Conservation (phyloP, 345 rosid species). For the Eucalyptus pauciflora region DNA sequence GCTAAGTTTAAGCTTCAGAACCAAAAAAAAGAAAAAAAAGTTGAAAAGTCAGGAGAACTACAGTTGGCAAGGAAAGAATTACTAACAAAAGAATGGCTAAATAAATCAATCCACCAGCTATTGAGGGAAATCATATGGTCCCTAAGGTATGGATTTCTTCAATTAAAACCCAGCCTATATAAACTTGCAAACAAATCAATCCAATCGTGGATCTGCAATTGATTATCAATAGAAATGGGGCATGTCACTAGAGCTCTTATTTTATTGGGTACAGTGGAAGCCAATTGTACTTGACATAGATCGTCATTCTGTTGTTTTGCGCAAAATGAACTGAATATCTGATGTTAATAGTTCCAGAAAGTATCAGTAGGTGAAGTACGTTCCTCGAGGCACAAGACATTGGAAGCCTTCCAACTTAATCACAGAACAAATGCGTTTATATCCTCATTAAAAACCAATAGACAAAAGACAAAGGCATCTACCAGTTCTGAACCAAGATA, state of each 20-base stretch:
- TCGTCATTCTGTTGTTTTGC: not conserved
- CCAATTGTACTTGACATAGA: not conserved
- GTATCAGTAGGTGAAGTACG: not conserved
- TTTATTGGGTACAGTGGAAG: not conserved
- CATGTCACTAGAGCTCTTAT: not conserved
- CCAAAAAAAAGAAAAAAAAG: too few species aligned
- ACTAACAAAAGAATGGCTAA: not conserved
- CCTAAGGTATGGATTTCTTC: not conserved
- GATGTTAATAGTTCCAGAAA: not conserved
- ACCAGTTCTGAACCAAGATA: not conserved
- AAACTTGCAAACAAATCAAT: not conserved
- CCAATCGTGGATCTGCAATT: not conserved
- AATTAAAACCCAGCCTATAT: not conserved
- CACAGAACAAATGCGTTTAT: fast-evolving
- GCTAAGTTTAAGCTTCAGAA: not conserved
- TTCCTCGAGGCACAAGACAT: not conserved
- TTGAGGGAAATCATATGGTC: not conserved
- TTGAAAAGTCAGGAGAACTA: not conserved
- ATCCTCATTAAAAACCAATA: not conserved
- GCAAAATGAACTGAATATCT: not conserved
- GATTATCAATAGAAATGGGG: not conserved
- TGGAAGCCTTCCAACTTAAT: not conserved
- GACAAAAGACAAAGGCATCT: not conserved
- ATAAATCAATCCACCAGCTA: not conserved
- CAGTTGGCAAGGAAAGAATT: not conserved